These are phyloP conservation scores for Schizophyllum commune DNA, from an alignment of 1,284 basidiomycete genomes.

Conservation along the genomic window DNA sequence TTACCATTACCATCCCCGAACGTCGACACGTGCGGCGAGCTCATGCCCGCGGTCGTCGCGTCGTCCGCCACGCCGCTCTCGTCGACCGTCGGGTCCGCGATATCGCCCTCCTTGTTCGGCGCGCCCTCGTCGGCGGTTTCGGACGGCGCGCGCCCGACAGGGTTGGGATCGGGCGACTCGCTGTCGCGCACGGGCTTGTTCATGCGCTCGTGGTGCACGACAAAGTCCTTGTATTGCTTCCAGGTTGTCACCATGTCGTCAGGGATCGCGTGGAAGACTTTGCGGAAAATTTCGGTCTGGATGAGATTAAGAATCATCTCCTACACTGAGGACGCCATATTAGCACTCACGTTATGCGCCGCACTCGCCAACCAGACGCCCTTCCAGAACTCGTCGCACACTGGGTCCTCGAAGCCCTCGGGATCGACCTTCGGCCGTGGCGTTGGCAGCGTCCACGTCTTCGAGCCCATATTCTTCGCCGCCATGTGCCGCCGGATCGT, in stretches of 20 bases:
- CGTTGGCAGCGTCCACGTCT: conserved; percentile 55
- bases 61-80: background rate
- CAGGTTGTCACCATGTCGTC: conserved; percentile 89
- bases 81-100: conserved; percentile 12
- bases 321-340: conserved; percentile 7
- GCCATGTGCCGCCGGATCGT: conserved; percentile 48
- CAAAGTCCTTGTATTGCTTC: conserved; percentile 90
- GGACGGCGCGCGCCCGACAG: conserved; percentile 49
- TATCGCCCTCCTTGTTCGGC: conserved; percentile 18
- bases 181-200: conserved; percentile 53
- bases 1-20: background rate
- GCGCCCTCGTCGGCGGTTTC: conserved; percentile 44
- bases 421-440: conserved; percentile 68
- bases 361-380: conserved; percentile 83
- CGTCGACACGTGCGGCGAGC: conserved; percentile 11
- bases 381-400: conserved; percentile 83
- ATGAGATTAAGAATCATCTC: too few relatives aligned
- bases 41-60: conserved; percentile 2
- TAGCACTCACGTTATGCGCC: conserved; percentile 65
- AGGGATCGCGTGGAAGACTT: conserved; percentile 87
- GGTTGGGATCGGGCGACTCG: conserved; percentile 34
- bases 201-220: conserved; percentile 69
- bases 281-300: conserved; percentile 89
- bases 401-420: conserved; percentile 80
- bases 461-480: conserved; percentile 40